Conservation (phyloP, 129 eudicot species). For the Flaveria trinervia region DNA sequence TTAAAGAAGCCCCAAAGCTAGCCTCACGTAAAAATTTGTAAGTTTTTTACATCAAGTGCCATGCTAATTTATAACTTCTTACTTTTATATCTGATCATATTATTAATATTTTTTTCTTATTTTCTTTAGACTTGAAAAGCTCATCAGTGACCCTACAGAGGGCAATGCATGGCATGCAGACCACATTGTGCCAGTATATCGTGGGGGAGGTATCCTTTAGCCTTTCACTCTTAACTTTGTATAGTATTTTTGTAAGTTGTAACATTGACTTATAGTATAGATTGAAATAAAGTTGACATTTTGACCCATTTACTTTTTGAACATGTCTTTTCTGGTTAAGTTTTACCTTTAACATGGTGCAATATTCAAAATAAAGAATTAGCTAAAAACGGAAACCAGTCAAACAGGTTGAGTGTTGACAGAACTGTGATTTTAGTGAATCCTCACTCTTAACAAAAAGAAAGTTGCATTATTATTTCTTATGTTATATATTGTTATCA, state of each 20-base stretch:
- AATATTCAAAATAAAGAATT: background rate
- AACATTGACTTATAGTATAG: background rate
- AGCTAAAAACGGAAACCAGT: background rate
- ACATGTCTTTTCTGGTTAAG: background rate
- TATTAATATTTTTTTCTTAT: conserved; percentile 6
- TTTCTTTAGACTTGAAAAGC: conserved; percentile 72
- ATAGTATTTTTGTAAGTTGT: background rate
- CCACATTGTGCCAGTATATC: conserved; percentile 81
- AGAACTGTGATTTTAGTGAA: background rate
- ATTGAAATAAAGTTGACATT: background rate
- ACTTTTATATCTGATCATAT: background rate
- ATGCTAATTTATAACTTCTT: background rate
- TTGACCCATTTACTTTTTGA: background rate
- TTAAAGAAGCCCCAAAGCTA: conserved; percentile 62
- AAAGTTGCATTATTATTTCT: background rate
- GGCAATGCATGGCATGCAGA: conserved; percentile 99
- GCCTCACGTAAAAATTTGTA: conserved; percentile 63
- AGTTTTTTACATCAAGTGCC: conserved; percentile 39
- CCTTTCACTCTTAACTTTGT: background rate
- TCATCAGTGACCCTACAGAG: conserved; percentile 73
- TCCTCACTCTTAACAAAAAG: background rate
- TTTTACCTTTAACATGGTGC: background rate
- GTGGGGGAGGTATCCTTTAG: conserved; percentile 71
- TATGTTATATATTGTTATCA: background rate
- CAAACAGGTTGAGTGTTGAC: background rate